Percentiles rank a stretch among this genome's conserved stretches.
Evolutionary conservation across 2,329 filamentous ascomycete genomes (phyloP).

Genomic region (Cladosporium colombiae): DNA sequence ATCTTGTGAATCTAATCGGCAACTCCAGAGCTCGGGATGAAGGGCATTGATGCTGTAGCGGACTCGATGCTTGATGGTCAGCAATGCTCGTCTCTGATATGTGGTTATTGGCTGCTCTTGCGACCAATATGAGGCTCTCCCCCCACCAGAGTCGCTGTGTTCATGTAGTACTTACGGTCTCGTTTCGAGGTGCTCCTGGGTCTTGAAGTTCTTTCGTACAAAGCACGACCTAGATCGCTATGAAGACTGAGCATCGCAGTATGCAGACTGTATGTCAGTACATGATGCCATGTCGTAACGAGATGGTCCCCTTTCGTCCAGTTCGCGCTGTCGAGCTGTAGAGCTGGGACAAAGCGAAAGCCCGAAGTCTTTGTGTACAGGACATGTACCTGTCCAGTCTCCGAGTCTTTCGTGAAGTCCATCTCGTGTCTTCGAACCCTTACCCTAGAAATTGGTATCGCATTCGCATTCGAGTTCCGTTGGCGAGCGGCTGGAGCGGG

Average conservation of each 20-base stretch:
- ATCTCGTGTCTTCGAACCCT: background rate
- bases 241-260: no score
- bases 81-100: background rate
- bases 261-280: no score
- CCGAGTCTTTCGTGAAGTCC: background rate
- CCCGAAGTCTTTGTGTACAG: background rate
- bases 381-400: background rate
- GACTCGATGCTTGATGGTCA: background rate
- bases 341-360: background rate
- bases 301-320: no score
- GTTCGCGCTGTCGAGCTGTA: conserved; percentile 18
- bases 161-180: no score
- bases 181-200: no score
- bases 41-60: background rate
- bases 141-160: no score
- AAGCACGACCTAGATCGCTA: no score
- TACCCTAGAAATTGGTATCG: background rate
- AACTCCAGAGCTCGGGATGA: background rate
- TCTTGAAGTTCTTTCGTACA: no score
- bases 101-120: background rate
- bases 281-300: no score
- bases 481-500: background rate
- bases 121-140: no score
- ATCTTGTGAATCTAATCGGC: background rate
- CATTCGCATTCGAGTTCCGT: background rate